Evolutionary conservation across 2,329 filamentous ascomycete genomes (phyloP).

Genomic region (Exophiala aquamarina): DNA sequence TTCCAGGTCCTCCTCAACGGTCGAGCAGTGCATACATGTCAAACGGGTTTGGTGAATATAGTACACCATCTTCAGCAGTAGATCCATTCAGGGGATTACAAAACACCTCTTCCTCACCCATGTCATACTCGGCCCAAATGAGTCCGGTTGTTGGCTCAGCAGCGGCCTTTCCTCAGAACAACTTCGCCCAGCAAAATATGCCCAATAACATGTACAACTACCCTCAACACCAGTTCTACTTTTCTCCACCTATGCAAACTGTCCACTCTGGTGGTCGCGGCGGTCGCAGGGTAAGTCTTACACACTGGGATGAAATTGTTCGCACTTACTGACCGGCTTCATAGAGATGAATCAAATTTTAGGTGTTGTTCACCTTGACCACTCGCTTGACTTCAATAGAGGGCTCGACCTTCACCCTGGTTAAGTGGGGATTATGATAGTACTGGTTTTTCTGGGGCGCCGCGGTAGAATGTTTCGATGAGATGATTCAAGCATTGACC

Average conservation of each 20-base stretch:
- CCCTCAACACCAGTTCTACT: slow-evolving; percentile 39
- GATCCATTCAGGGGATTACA: slow-evolving; percentile 43
- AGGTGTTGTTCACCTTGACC: too few relatives aligned
- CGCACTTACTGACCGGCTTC: too few relatives aligned
- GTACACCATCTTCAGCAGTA: slow-evolving; percentile 40
- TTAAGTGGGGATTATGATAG: too few relatives aligned
- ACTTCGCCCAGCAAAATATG: slow-evolving; percentile 45
- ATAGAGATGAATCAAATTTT: too few relatives aligned
- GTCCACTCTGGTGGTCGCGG: slow-evolving; percentile 51
- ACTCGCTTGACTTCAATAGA: too few relatives aligned
- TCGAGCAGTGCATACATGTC: slow-evolving; percentile 45
- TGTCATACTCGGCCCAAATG: slow-evolving; percentile 38
- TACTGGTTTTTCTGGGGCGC: too few relatives aligned
- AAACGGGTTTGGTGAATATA: slow-evolving; percentile 43
- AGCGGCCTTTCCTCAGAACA: slow-evolving; percentile 42
- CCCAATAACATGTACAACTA: slow-evolving; percentile 52
- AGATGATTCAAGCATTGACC: too few relatives aligned
- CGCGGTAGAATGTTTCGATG: too few relatives aligned
- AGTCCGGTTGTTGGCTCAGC: slow-evolving; percentile 47
- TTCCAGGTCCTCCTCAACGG: slow-evolving; percentile 49
- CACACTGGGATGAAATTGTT: too few relatives aligned
- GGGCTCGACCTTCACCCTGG: too few relatives aligned
- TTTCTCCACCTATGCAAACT: slow-evolving; percentile 42
- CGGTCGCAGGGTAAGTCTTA: slow-evolving; percentile 33
- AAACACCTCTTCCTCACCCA: slow-evolving; percentile 37